Conservation (phyloP, 1,284 basidiomycete genomes). For the Vanrija sp. region DNA sequence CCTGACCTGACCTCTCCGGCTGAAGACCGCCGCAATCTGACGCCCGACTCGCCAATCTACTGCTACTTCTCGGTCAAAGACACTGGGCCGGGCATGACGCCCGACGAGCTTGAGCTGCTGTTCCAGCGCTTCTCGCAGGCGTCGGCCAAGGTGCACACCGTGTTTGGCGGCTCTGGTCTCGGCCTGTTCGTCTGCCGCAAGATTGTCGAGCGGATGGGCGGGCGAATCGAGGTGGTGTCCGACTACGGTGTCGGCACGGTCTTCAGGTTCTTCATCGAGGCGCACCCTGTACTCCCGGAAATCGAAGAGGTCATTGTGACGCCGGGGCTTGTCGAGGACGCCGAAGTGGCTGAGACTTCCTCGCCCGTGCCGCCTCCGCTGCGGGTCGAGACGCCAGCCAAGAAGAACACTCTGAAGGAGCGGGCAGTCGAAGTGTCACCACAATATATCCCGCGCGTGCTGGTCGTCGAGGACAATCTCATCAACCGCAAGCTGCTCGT, state of each 20-base stretch:
- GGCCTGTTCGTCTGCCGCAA: constrained; percentile 29
- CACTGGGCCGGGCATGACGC: constrained; percentile 37
- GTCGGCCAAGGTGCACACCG: constrained; percentile 29
- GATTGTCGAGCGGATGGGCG: constrained; percentile 21
- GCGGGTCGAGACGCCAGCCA: too few relatives aligned
- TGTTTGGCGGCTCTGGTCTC: constrained; percentile 40
- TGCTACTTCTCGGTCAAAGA: constrained; percentile 32
- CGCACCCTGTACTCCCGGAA: constrained; percentile 2
- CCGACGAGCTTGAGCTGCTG: constrained; percentile 29
- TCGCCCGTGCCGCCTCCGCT: too few relatives aligned
- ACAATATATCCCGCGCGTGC: constrained; percentile 7
- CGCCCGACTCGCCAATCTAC: constrained; percentile 15
- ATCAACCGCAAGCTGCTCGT: constrained; percentile 33
- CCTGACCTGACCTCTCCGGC: neutral
- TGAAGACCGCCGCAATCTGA: constrained; percentile 12
- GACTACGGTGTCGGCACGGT: constrained; percentile 40
- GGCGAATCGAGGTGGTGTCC: constrained; percentile 21
- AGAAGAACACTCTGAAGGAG: too few relatives aligned
- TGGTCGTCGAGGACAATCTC: constrained; percentile 33
- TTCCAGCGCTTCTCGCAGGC: constrained; percentile 41
- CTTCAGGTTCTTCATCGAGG: constrained; percentile 33
- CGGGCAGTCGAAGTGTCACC: too few relatives aligned
- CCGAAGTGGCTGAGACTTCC: neutral
- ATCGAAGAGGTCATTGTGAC: neutral
- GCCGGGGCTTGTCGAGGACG: neutral